phyloP scores from a whole-genome alignment of 192 early-diverging fungal species.

The Linnemannia exigua region DNA sequence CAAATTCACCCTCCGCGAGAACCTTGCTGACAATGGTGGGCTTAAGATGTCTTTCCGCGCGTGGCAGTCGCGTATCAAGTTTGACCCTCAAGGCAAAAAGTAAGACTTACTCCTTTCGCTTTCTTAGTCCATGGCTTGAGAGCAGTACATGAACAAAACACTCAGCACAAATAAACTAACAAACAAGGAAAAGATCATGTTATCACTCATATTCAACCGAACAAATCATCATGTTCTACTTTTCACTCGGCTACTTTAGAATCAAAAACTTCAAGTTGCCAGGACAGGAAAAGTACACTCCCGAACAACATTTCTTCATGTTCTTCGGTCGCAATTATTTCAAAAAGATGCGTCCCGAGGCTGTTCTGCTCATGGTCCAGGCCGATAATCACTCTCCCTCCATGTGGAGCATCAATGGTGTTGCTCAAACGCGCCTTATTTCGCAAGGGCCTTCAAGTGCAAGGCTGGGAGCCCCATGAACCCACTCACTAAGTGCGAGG shows the following conservation, averaged over 20 bases:
- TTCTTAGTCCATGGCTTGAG: slow-evolving; percentile 31
- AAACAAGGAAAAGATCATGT: slow-evolving; percentile 38
- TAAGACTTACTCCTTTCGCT: slow-evolving; percentile 44
- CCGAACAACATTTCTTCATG: slow-evolving; percentile 77
- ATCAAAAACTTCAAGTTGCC: slow-evolving; percentile 49
- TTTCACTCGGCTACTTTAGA: background rate
- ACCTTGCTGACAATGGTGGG: slow-evolving; percentile 80
- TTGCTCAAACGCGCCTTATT: slow-evolving; percentile 72
- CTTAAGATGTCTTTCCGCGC: slow-evolving; percentile 61
- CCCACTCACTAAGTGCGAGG: slow-evolving; percentile 67
- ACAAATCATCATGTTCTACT: background rate
- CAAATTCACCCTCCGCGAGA: slow-evolving; percentile 69
- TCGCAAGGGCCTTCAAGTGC: slow-evolving; percentile 77
- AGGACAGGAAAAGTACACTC: slow-evolving; percentile 65
- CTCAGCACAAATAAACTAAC: slow-evolving; percentile 45
- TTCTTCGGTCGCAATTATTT: slow-evolving; percentile 77
- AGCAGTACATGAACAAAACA: slow-evolving; percentile 26
- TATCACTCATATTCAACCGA: no score
- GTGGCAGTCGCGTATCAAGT: slow-evolving; percentile 46
- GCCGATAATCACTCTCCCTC: slow-evolving; percentile 72
- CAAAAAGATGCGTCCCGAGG: slow-evolving; percentile 42
- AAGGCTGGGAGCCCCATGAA: slow-evolving; percentile 71
- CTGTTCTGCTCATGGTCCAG: slow-evolving; percentile 19
- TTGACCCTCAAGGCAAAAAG: slow-evolving; percentile 45
- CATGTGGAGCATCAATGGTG: slow-evolving; percentile 77